Evolutionary conservation across 1,284 basidiomycete genomes (phyloP), one percentile per base, ranked within the genome.

Genomic region (Phaffia rhodozyma): DNA sequence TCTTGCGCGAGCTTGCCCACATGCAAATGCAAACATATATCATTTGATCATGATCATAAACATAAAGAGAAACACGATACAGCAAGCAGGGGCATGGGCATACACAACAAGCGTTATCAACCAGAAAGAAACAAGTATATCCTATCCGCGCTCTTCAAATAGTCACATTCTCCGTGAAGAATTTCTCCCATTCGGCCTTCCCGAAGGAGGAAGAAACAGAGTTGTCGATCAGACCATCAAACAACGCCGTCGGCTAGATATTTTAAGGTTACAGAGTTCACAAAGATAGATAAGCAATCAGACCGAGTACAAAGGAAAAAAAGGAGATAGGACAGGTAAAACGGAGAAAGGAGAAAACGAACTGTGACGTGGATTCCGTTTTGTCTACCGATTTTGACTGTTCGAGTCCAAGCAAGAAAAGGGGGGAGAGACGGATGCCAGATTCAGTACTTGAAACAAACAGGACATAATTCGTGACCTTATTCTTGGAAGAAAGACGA

Each of bases 331-430:
- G 38, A 20, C 54, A 49, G 53, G 38, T 16, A 7, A 16, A 43
- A 43, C 7, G 38, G 13, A 34, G 43, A 16, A 21, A 47, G 43
- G 48, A 21, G 29, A n/a, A 4, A 1, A 68, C 73, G 65, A 25
- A 74, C 73, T 1, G 91, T 93, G 59, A 94, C 89, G 70, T 96
- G 92, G 60, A 96, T 84, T 5, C 88, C 81, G 69, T 96, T 96
- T 79, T 96, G 92, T 67, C 92, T 81, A 6, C 89, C 84, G 72
- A 87, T 86, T 77, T 94, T 94, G 78, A 91, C 74, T 76, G 69
- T 49, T 21, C 7, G 38, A 49, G 57, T 0, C 7, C 16, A 50
- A 7, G 1, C 16, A 20, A 34, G 57, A 47, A 48, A 43, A 27
- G 23, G 25, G 34, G n/a, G 32, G 57, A 49, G 23, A 18, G 34